Evolutionary conservation across 225 moss, liverwort and hornwort species (phyloP).

Genomic region (Pseudisothecium myosuroides): DNA sequence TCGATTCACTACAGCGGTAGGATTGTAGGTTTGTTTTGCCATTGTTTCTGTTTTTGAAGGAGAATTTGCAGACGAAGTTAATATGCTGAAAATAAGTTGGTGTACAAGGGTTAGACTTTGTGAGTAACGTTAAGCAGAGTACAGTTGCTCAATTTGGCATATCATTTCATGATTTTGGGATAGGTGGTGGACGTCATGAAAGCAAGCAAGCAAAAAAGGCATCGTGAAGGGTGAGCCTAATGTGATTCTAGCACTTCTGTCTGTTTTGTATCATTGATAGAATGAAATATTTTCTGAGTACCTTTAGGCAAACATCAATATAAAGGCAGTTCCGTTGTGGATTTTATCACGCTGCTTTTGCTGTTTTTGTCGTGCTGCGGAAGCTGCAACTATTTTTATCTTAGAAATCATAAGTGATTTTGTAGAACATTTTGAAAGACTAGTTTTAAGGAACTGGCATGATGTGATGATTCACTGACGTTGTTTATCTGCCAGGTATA

Average conservation of each 20-base stretch:
- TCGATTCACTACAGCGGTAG: background rate
- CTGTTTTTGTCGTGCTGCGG: background rate
- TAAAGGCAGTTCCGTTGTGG: background rate
- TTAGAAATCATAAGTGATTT: background rate
- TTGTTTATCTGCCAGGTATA: constrained; percentile 42
- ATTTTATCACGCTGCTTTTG: background rate
- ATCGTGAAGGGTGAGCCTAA: constrained; percentile 73
- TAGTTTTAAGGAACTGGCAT: background rate
- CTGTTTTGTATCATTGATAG: background rate
- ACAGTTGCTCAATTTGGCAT: background rate
- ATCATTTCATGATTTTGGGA: background rate
- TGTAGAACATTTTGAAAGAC: background rate
- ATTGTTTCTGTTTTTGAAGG: background rate
- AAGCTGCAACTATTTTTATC: background rate
- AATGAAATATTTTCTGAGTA: background rate
- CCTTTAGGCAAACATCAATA: background rate
- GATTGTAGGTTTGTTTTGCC: background rate
- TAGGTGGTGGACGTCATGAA: constrained; percentile 83
- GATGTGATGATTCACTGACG: background rate
- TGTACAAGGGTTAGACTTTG: background rate
- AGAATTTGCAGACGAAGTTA: background rate
- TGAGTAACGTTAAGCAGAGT: background rate
- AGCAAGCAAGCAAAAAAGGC: constrained; percentile 83
- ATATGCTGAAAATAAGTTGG: background rate
- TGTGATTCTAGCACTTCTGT: background rate